Base-by-base conservation (phyloP, 176 grass and related monocot species). In the Calamus simplicifolius region DNA sequence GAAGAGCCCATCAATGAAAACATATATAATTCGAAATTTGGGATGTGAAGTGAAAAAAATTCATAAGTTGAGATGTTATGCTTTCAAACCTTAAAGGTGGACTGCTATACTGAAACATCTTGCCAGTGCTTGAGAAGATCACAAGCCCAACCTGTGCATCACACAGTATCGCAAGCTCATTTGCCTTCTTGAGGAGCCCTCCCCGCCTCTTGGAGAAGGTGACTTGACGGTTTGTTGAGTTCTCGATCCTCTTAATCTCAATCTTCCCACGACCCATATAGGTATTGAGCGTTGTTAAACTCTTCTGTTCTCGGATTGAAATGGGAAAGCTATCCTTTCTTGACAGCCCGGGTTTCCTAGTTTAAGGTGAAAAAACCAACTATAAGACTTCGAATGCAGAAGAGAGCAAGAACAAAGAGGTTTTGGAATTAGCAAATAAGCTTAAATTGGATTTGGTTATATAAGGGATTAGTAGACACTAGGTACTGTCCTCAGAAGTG, bases 221-320 rank as follows among this genome's bases (percentile, higher is more conserved):
- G 58, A 87, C 89, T 62, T 93, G 83, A 16, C 88, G 83, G 35
- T 56, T 93, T 23, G 83, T 80, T 18, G 68, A 62, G 48, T 93
- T 87, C 69, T 93, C 88, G 5, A 93, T 93, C 88, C 79, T 84
- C 70, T 81, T 87, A 57, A 93, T 85, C 61, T 93, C 80, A 28
- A 93, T 72, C 76, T 84, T 93, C 19, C 88, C 88, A 71, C 88
- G 73, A 29, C 83, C 88, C 88, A 93, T 93, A 56, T 93, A 56
- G 29, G 21, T 52, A 3, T 29, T 30, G 18, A 28, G 19, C 60
- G 15, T 50, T 73, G 51, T 29, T 63, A 30, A 30, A 52, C 27
- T 27, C 60, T 74, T 52, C 65, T 62, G 57, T 58, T 61, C 51
- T 43, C 3, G 8, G 68, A 70, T 29, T 17, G 28, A 25, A 48